These are phyloP conservation scores for Meyerozyma carpophila DNA, from an alignment of 1,139 yeast genomes.

Conservation along the genomic window DNA sequence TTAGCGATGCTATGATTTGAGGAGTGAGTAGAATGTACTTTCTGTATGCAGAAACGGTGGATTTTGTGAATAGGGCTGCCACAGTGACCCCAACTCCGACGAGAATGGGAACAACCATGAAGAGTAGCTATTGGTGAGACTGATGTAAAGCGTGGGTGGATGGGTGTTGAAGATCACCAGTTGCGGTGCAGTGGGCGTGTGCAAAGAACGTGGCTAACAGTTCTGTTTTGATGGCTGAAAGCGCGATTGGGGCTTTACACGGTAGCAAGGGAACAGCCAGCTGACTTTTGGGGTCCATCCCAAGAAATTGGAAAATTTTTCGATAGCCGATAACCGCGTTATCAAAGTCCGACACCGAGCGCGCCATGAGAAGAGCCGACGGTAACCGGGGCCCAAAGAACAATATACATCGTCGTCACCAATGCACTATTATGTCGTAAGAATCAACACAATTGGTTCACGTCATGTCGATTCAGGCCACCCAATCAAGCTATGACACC, in stretches of 20 bases:
- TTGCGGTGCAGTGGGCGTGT: too few species aligned
- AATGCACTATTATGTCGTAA: too few species aligned
- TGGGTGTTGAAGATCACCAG: too few species aligned
- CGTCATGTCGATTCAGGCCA: background rate
- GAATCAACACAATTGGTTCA: background rate
- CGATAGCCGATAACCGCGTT: background rate
- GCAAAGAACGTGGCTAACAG: too few species aligned
- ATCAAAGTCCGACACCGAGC: constrained; percentile 1
- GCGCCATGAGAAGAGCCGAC: background rate
- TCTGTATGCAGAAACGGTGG: constrained; percentile 40
- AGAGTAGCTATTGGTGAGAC: background rate
- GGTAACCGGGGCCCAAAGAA: background rate
- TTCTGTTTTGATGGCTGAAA: too few species aligned
- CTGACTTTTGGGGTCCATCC: too few species aligned
- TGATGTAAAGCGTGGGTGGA: too few species aligned
- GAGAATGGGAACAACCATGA: constrained; percentile 49
- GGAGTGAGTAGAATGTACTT: constrained; percentile 44
- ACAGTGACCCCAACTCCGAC: constrained; percentile 54
- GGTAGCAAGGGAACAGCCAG: too few species aligned
- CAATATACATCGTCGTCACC: too few species aligned
- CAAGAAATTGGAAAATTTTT: too few species aligned
- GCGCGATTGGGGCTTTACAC: too few species aligned
- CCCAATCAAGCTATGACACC: background rate
- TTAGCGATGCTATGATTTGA: constrained; percentile 51
- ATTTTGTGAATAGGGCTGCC: constrained; percentile 47